Base-by-base conservation (phyloP, 805 yeast genomes). In the Monosporozyma solicola region DNA sequence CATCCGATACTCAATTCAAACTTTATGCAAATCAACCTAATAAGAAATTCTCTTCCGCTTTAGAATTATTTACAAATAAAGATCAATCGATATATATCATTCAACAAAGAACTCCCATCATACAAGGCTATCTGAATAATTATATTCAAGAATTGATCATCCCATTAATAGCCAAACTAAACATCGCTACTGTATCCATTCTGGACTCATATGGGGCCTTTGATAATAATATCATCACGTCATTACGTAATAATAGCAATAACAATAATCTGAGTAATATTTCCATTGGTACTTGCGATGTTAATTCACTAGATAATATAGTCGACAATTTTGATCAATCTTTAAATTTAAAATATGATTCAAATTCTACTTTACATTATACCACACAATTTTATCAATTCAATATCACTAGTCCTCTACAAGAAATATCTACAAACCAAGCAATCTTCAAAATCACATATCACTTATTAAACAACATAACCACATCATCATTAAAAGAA, bases 41-140 rank as follows among this genome's bases (percentile, higher is more conserved):
- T 15, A 59, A 61, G n/a, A 11, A n/a, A 13, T 66, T 80, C 3
- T 75, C 85, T 0, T 79, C 86, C 1, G 80, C 85, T 0, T 63
- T 87, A 31, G 96, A 91, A 60, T 75, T 88, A 2, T 86, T 80
- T 65, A 68, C 70, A 57, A 73, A 75, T 56, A 64, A 68, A 1
- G 53, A 57, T 2, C 61, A 64, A 45, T 71, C 76, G 2, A 29
- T 84, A 9, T 75, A 86, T 2, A 59, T 88, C n/a, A 62, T 91
- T 2, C 96, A 88, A 61, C 90, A 88, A 62, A 72, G 97, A 49
- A 78, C 96, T 0, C 97, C 97, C 0, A 75, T 89, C 2, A 72
- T 90, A n/a, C 85, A 92, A 0, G 83, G 84, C 0, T 79, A 72
- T 54, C 71, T 77, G 10, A 62, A 66, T 35, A 70, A 68, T 45